Base-by-base conservation (phyloP, 768 basidiomycete genomes). In the Rhizopogon sp. region DNA sequence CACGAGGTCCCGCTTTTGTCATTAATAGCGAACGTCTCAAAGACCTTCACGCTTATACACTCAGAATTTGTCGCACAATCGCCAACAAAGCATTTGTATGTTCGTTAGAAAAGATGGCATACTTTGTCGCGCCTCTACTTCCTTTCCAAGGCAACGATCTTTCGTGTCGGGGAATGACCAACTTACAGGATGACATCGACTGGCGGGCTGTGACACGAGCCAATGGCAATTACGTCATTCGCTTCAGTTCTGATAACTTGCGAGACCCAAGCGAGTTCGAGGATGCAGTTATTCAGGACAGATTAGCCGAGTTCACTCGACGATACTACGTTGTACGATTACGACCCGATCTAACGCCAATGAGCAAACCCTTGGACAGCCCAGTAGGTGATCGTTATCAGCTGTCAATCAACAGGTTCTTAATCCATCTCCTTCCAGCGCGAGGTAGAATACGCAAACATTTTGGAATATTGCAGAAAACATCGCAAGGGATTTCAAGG, bases 281-380 rank as follows among this genome's bases (percentile, higher is more conserved):
- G 49, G 87, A 90, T 61, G 79, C 83, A 25, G 72, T 93, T 20
- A 72, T 94, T 35, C 88, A 90, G 67, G 90, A 93, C 61, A 76
- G 89, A 55, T 76, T 75, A 71, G 80, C 82, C n/a, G 88, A 89
- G 64, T 88, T 85, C 62, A 90, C 88, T 2, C 74, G 85, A 56
- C 77, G 89, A 43, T 91, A 86, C 64, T 78, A 77, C 61, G 79
- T 79, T 17, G 64, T 80, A 28, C 70, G 66, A 42, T 66, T 91
- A 33, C 74, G 90, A 50, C 70, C 62, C 20, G 92, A 93, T 66
- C 64, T 94, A 61, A 84, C 78, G 14, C 91, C 92, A 29, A 66
- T 87, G 56, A 88, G 86, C 68, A 84, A 84, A 62, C 85, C 85
- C 8, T 71, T 67, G 22, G 86, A 86, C 63, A 83, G 83, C 55